phyloP scores from a whole-genome alignment of 1,284 basidiomycete species.

The Meira nashicola region DNA sequence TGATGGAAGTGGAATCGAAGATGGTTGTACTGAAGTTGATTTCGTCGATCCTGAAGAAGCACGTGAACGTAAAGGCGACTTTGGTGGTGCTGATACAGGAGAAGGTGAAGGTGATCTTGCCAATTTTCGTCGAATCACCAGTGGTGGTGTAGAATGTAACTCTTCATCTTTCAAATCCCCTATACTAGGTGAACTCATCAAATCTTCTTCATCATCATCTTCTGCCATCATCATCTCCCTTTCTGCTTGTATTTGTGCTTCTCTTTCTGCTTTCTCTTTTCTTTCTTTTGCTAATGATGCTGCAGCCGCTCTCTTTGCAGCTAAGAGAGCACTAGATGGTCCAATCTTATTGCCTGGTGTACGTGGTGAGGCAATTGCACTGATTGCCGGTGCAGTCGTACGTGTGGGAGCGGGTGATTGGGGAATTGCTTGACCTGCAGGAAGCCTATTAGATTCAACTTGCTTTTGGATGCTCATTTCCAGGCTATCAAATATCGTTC shows the following conservation, averaged over 20 bases:
- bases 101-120: background rate
- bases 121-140: background rate
- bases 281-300: slow-evolving; percentile 26
- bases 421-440: slow-evolving; percentile 9
- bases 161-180: background rate
- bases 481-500: slow-evolving; percentile 64
- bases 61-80: background rate
- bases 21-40: background rate
- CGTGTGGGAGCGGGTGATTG: background rate
- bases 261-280: slow-evolving; percentile 25
- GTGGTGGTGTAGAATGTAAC: background rate
- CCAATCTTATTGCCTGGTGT: slow-evolving; percentile 11
- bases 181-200: background rate
- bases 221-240: background rate
- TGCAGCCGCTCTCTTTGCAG: slow-evolving; percentile 46
- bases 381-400: background rate
- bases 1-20: background rate
- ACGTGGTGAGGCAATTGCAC: background rate
- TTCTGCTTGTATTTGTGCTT: slow-evolving; percentile 14
- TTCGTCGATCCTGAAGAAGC: background rate
- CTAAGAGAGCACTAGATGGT: slow-evolving; percentile 40
- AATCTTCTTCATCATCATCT: background rate
- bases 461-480: slow-evolving; percentile 72
- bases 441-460: slow-evolving; percentile 53
- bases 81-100: background rate